Conservation (phyloP, 2,329 filamentous ascomycete species). For the Aspergillus glaucus region DNA sequence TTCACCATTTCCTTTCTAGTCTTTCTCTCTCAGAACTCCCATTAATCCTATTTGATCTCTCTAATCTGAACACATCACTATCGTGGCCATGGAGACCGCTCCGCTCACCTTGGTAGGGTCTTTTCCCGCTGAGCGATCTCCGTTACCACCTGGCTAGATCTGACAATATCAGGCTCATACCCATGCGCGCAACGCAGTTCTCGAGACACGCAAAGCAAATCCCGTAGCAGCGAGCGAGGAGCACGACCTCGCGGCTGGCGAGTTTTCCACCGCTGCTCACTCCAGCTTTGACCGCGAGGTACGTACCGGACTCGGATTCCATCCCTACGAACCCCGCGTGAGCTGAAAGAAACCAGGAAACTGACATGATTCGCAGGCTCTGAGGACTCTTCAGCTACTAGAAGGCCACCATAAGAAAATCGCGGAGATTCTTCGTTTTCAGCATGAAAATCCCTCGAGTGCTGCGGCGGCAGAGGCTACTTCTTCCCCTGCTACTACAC, state of each 20-base stretch:
- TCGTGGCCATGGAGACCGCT: slow-evolving; percentile 58
- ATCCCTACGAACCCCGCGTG: slow-evolving; percentile 1
- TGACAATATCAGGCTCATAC: slow-evolving; percentile 63
- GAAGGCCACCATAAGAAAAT: slow-evolving; percentile 82
- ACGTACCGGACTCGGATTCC: slow-evolving; percentile 6
- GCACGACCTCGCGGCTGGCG: slow-evolving; percentile 78
- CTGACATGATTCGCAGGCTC: slow-evolving; percentile 55
- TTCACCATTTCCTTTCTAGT: too few species aligned
- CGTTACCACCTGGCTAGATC: slow-evolving; percentile 4
- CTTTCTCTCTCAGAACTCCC: background rate
- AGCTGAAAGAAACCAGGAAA: background rate
- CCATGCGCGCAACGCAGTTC: slow-evolving; percentile 76
- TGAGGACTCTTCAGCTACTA: slow-evolving; percentile 76
- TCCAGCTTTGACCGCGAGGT: slow-evolving; percentile 59
- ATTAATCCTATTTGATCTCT: background rate
- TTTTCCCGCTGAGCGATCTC: background rate
- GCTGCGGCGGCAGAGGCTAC: slow-evolving; percentile 9
- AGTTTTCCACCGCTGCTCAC: slow-evolving; percentile 78
- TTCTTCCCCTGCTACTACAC: slow-evolving; percentile 4
- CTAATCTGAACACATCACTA: background rate
- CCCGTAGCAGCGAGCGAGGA: slow-evolving; percentile 79
- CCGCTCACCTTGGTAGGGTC: slow-evolving; percentile 56
- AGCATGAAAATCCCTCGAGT: slow-evolving; percentile 47
- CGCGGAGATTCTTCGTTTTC: slow-evolving; percentile 71
- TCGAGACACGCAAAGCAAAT: slow-evolving; percentile 61